Conservation (phyloP, 192 early-diverging fungal species). For the Paraglomus brasilianum region DNA sequence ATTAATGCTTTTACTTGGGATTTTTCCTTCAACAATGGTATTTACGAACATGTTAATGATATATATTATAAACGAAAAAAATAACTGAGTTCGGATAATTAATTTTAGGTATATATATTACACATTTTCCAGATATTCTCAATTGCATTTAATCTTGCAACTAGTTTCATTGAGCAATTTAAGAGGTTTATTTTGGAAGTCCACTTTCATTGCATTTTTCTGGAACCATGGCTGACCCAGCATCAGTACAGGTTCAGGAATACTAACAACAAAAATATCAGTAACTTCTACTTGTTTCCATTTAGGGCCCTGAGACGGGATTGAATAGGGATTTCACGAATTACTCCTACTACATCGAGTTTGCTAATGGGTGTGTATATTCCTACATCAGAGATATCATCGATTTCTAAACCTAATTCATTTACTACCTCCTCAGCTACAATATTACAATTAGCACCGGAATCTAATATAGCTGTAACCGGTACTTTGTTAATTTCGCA, state of each 20-base stretch:
- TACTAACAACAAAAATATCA: conserved; percentile 10
- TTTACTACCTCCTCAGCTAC: conserved; percentile 8
- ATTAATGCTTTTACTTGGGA: too few relatives aligned
- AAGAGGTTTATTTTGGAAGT: conserved; percentile 2
- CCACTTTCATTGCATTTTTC: conserved; percentile 15
- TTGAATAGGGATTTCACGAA: conserved; percentile 12
- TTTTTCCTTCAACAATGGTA: too few relatives aligned
- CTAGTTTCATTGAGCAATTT: too few relatives aligned
- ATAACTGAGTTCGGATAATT: too few relatives aligned
- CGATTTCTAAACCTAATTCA: conserved; percentile 7
- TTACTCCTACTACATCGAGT: conserved; percentile 15
- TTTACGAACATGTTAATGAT: too few relatives aligned
- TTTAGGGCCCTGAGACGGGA: too few relatives aligned
- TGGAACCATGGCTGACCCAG: background rate
- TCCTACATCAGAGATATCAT: conserved; percentile 15
- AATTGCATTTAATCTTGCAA: conserved; percentile 12
- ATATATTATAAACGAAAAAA: too few relatives aligned
- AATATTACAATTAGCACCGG: conserved; percentile 12
- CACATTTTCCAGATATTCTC: conserved; percentile 20
- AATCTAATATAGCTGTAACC: conserved; percentile 4
- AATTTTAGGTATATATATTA: too few relatives aligned
- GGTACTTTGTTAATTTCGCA: conserved; percentile 19
- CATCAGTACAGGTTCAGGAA: conserved; percentile 17
- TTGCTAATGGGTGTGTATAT: conserved; percentile 11
- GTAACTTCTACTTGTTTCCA: too few relatives aligned